Evolutionary conservation across 108 stramenopile species (phyloP).

Genomic region (Nitzschia palea): DNA sequence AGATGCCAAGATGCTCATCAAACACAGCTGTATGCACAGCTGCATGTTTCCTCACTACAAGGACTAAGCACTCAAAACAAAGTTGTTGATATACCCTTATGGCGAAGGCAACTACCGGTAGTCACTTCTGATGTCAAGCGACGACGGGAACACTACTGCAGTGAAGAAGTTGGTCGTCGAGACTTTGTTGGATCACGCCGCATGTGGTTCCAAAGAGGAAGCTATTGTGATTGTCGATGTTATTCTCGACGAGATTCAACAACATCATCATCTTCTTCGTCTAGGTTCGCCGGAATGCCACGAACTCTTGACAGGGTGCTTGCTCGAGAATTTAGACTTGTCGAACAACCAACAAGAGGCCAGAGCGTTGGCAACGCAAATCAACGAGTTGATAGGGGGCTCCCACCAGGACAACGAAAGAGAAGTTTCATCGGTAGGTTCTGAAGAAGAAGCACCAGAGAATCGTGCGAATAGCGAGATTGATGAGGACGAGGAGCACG

Average conservation of each 20-base stretch:
- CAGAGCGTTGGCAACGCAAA: no score
- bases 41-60: neutral
- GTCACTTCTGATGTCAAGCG: neutral
- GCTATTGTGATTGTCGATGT: conserved; percentile 25
- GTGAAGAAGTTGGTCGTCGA: no score
- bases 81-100: neutral
- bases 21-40: no score
- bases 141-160: neutral
- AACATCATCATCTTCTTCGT: no score
- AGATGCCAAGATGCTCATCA: no score
- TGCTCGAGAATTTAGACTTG: no score
- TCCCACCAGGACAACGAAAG: no score
- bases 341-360: no score
- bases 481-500: conserved; percentile 16
- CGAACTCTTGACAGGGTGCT: no score
- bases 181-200: neutral
- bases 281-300: no score
- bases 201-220: conserved; percentile 13
- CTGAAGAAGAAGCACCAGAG: neutral
- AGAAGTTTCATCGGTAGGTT: neutral
- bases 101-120: neutral
- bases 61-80: neutral
- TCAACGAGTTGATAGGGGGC: no score
- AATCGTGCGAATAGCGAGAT: conserved; percentile 14
- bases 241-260: conserved; percentile 13